A percentile compares a stretch with the other conserved stretches of the same genome.
phyloP scores from a whole-genome alignment of 352 stramenopile species.

The Thalassiosira delicatula region DNA sequence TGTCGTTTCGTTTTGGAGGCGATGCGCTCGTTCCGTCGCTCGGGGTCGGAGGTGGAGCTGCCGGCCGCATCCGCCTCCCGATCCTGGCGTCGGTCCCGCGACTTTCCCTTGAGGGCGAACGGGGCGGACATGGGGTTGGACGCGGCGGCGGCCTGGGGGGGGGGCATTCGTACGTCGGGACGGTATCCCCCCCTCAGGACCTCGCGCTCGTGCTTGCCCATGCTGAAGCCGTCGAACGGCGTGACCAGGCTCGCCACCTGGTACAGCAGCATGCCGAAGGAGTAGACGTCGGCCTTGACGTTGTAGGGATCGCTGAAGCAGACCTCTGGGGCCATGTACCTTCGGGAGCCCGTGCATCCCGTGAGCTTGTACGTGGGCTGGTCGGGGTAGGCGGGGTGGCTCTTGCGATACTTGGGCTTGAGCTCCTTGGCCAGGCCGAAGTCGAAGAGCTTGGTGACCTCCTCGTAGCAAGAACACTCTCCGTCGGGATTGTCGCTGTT shows the following conservation, averaged over 20 bases:
- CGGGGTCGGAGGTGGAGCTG: too few relatives aligned
- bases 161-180: too few relatives aligned
- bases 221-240: constrained; percentile 81
- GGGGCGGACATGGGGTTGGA: too few relatives aligned
- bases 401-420: not conserved
- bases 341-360: constrained; percentile 25
- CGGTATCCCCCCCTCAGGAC: constrained; percentile 32
- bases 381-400: not conserved
- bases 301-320: constrained; percentile 92
- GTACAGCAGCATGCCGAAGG: constrained; percentile 88
- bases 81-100: too few relatives aligned
- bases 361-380: constrained; percentile 26
- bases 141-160: too few relatives aligned
- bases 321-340: constrained; percentile 81
- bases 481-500: not conserved
- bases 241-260: constrained; percentile 62
- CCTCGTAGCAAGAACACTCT: not conserved
- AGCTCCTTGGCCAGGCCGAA: constrained; percentile 41
- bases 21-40: too few relatives aligned
- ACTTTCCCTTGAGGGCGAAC: too few relatives aligned
- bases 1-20: constrained; percentile 25
- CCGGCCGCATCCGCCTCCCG: too few relatives aligned
- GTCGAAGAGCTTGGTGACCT: constrained; percentile 51
- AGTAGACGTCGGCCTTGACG: constrained; percentile 88
- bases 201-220: constrained; percentile 38